Base-by-base conservation (phyloP, 768 basidiomycete genomes). In the Phanerochaete sordida region DNA sequence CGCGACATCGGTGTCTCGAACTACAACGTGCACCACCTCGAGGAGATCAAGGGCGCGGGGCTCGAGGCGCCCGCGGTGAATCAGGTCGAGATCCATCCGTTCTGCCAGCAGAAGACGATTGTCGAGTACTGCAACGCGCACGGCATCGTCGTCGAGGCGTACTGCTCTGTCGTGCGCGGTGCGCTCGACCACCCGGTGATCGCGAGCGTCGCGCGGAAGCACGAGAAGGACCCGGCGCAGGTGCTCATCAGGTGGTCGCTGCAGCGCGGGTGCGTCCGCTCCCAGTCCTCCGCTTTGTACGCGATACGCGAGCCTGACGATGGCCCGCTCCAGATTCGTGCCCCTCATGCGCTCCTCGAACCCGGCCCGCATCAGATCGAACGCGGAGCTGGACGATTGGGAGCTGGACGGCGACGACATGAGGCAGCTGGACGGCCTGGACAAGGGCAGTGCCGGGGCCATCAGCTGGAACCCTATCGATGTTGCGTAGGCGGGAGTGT, bases 161-260 rank as follows among this genome's bases (percentile, higher is more conserved):
- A 80, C 65, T 86, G 87, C 68, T 91, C 93, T 2, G 79, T 95
- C 62, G 67, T 92, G 35, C 80, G 86, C 11, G 73, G 72, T 6
- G 28, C 68, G 28, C 68, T 74, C 60, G 79, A 82, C 48, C 69
- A 89, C 65, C 77, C 81, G 0, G 75, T 78, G 12, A 75, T 94
- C 45, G 74, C 73, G 52, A 74, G 76, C 27, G 65, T 91, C 6
- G 81, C 88, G 1, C 72, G 75, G 49, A 88, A 91, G 87, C 72
- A 85, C 64, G 71, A 73, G 44, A 82, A 84, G 57, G 83, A 86
- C 44, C 81, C 83, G 4, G 86, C 93, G 19, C 95, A 97, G 67
- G 78, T 96, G 47, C 81, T 97, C 16, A 75, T 97, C 58, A 84
- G 95, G 24, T 97, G 94, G 92, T 95, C 93, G 28, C 75, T 98